A percentile compares a stretch with the other conserved stretches of the same genome.
Evolutionary conservation across 2,329 filamentous ascomycete genomes (phyloP).

Genomic region (Nannizziopsis arthrosporioides): DNA sequence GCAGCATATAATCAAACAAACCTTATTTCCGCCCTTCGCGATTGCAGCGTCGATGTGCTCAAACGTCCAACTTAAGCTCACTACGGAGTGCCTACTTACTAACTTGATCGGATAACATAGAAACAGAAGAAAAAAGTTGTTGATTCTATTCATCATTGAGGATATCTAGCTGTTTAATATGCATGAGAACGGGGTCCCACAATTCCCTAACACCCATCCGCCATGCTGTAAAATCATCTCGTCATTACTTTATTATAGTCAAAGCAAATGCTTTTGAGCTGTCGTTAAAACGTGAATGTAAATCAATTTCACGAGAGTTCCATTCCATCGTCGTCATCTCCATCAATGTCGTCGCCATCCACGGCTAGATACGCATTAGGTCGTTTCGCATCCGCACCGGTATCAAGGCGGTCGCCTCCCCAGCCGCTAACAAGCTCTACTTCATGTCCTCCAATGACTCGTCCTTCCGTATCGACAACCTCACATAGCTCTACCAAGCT

Average conservation of each 20-base stretch:
- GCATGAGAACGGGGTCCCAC: too few relatives aligned
- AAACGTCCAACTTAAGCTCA: too few relatives aligned
- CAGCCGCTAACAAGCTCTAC: conserved; percentile 50
- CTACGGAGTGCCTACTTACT: too few relatives aligned
- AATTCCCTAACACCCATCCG: background rate
- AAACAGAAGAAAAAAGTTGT: too few relatives aligned
- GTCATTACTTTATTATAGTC: background rate
- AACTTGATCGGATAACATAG: too few relatives aligned
- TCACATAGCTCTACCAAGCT: conserved; percentile 85
- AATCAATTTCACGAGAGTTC: conserved; percentile 28
- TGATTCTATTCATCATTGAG: too few relatives aligned
- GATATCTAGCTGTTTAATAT: too few relatives aligned
- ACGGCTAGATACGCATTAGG: conserved; percentile 24
- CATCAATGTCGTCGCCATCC: conserved; percentile 34
- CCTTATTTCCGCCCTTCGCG: too few relatives aligned
- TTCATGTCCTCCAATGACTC: conserved; percentile 79
- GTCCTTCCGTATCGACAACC: conserved; percentile 85
- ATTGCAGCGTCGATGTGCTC: too few relatives aligned
- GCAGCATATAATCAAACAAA: too few relatives aligned
- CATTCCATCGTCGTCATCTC: conserved; percentile 39
- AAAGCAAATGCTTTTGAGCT: background rate
- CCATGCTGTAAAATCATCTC: background rate
- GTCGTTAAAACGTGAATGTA: background rate
- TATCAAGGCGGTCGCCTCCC: conserved; percentile 37
- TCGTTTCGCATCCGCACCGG: conserved; percentile 23